Base-by-base conservation (phyloP, 805 yeast species). In the Danielia oregonensis region DNA sequence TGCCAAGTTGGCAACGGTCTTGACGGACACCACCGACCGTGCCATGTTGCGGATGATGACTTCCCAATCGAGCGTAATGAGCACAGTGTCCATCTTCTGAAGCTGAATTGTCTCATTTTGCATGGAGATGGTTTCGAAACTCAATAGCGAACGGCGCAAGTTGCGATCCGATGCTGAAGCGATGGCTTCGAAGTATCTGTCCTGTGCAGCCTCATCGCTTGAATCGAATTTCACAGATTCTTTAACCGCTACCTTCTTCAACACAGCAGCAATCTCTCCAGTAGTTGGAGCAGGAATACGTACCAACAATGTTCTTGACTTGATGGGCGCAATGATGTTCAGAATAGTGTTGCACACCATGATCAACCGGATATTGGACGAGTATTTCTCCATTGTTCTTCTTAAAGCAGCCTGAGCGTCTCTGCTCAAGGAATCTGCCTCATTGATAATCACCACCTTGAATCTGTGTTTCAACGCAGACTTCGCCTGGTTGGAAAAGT, bases 331-430 rank as follows among this genome's bases (percentile, higher is more conserved):
- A 40, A 93, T 91, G 39, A 93, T 89, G 44, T 85, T 86, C 15
- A 96, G 86, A 17, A 95, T 86, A 3, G 96, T 78, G 54, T 87
- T 91, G 48, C 96, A 86, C 14, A 93, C 72, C 65, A 93, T 65
- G 23, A 93, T 76, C 43, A 93, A 66, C 41, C 99, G 75, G 47
- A 93, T 78, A 53, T 87, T 89, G 16, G 82, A 73, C 2, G 97
- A 86, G 59, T 87, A 89, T 56, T 87, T 89, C 55, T 89, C 97
- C 96, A 89, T 89, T 1, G 96, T 89, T 61, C 97, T 75, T 72
- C 97, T 79, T 42, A 89, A 65, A 0, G 97, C 97, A 4, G 96
- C 95, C 55, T 89, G 97, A 0, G 97, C 97, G 57, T 89, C 97
- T 59, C 95, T 75, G 14, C 88, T 81, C 42, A 89, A 68, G 5